Evolutionary conservation across 768 basidiomycete species (phyloP).

Genomic region (Exsudoporus frostii): DNA sequence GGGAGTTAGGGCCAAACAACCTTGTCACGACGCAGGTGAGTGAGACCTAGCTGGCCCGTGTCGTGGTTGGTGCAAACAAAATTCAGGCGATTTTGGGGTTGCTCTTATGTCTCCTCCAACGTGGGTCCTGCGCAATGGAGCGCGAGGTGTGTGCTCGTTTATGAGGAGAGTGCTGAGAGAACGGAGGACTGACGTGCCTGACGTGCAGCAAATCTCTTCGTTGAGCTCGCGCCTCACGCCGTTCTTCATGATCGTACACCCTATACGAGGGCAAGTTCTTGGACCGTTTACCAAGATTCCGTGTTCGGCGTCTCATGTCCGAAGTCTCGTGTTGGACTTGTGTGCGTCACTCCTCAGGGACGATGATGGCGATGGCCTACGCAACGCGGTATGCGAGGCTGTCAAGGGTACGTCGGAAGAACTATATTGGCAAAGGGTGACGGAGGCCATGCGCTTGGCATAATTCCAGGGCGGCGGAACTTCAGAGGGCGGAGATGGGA

Average conservation of each 20-base stretch:
- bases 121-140: slow-evolving; percentile 44
- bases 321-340: slow-evolving; percentile 64
- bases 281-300: slow-evolving; percentile 82
- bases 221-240: slow-evolving; percentile 66
- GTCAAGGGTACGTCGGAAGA: slow-evolving; percentile 28
- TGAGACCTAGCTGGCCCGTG: not conserved
- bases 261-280: slow-evolving; percentile 63
- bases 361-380: slow-evolving; percentile 19
- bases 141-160: slow-evolving; percentile 39
- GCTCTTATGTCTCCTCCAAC: slow-evolving; percentile 59
- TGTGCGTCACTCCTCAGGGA: slow-evolving; percentile 35
- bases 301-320: slow-evolving; percentile 34
- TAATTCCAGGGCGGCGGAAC: slow-evolving; percentile 27
- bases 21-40: slow-evolving; percentile 59
- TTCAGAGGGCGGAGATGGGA: slow-evolving; percentile 4
- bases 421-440: slow-evolving; percentile 35
- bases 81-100: slow-evolving; percentile 55
- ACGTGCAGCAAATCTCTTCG: slow-evolving; percentile 42
- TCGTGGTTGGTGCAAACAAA: slow-evolving; percentile 4
- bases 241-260: slow-evolving; percentile 76
- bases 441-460: slow-evolving; percentile 8
- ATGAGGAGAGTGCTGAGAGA: not conserved
- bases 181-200: slow-evolving; percentile 12
- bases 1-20: slow-evolving; percentile 74
- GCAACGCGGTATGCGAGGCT: slow-evolving; percentile 24